Evolutionary conservation across 2,329 filamentous ascomycete genomes (phyloP).

Genomic region (Calonectria fujianensis): DNA sequence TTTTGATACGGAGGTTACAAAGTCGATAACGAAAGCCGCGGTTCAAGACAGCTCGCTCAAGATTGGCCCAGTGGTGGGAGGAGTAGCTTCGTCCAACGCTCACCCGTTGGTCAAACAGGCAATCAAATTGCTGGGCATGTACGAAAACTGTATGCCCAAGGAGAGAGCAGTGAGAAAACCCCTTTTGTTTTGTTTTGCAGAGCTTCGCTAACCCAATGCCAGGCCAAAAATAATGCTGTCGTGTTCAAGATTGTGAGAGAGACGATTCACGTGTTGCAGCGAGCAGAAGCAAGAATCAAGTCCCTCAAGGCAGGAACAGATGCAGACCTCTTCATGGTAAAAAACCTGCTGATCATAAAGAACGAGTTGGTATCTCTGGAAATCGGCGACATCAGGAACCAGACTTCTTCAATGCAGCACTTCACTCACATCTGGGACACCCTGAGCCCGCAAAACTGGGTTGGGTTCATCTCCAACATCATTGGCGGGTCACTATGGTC

Average conservation of each 20-base stretch:
- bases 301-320: constrained; percentile 78
- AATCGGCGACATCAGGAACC: constrained; percentile 81
- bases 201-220: constrained; percentile 42
- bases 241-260: constrained; percentile 88
- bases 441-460: constrained; percentile 73
- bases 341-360: constrained; percentile 95
- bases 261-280: constrained; percentile 88
- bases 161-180: constrained; percentile 73
- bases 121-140: constrained; percentile 75
- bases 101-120: constrained; percentile 76
- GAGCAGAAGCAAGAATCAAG: constrained; percentile 83
- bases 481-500: constrained; percentile 74
- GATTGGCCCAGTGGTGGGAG: constrained; percentile 69
- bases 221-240: constrained; percentile 71
- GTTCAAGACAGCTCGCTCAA: constrained; percentile 69
- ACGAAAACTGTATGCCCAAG: constrained; percentile 79
- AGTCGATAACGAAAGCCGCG: constrained; percentile 70
- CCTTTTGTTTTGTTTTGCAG: not conserved
- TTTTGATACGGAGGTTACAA: constrained; percentile 74
- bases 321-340: constrained; percentile 93
- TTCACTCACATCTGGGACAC: constrained; percentile 80
- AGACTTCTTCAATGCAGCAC: constrained; percentile 72
- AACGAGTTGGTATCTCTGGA: constrained; percentile 97
- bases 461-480: constrained; percentile 75
- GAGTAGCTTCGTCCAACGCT: constrained; percentile 73